These are phyloP conservation scores for Colletotrichum trifolii DNA, from an alignment of 2,329 filamentous ascomycete species.

Conservation along the genomic window DNA sequence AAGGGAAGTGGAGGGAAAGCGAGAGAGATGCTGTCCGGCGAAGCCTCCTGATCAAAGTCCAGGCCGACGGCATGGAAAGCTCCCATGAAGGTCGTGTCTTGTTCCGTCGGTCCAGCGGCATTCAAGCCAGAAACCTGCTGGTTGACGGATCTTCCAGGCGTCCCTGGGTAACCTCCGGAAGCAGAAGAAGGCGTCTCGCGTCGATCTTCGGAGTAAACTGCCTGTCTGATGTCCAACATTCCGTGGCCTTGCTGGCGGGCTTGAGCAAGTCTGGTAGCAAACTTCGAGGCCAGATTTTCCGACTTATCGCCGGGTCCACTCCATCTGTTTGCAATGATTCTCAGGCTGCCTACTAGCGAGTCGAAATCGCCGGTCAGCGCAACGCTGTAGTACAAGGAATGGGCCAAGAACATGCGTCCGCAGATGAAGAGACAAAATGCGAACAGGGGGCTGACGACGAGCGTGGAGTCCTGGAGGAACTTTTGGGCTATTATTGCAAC, in stretches of 20 bases:
- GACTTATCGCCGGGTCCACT: slow-evolving; percentile 41
- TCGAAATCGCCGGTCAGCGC: slow-evolving; percentile 45
- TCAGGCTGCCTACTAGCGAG: slow-evolving; percentile 46
- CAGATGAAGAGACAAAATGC: slow-evolving; percentile 52
- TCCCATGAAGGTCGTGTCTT: not conserved
- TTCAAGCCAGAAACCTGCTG: not conserved
- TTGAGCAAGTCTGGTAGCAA: slow-evolving; percentile 44
- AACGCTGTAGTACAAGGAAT: slow-evolving; percentile 46
- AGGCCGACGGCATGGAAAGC: slow-evolving; percentile 3
- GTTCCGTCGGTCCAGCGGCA: not conserved
- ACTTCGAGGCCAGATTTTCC: slow-evolving; percentile 49
- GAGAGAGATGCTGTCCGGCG: slow-evolving; percentile 41
- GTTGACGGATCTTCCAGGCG: not conserved
- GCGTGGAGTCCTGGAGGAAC: slow-evolving; percentile 47
- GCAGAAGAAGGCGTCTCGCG: not conserved
- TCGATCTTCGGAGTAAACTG: slow-evolving; percentile 46
- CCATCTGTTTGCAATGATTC: slow-evolving; percentile 52
- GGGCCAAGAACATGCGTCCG: slow-evolving; percentile 47
- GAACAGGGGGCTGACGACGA: slow-evolving; percentile 48
- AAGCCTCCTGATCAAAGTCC: slow-evolving; percentile 33
- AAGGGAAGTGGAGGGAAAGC: slow-evolving; percentile 48
- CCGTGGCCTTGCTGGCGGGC: slow-evolving; percentile 42
- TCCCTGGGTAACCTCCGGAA: not conserved
- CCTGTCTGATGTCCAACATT: slow-evolving; percentile 46
- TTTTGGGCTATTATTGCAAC: slow-evolving; percentile 50